Conservation (phyloP, 352 stramenopile genomes). For the Phytophthora fragariaefolia region DNA sequence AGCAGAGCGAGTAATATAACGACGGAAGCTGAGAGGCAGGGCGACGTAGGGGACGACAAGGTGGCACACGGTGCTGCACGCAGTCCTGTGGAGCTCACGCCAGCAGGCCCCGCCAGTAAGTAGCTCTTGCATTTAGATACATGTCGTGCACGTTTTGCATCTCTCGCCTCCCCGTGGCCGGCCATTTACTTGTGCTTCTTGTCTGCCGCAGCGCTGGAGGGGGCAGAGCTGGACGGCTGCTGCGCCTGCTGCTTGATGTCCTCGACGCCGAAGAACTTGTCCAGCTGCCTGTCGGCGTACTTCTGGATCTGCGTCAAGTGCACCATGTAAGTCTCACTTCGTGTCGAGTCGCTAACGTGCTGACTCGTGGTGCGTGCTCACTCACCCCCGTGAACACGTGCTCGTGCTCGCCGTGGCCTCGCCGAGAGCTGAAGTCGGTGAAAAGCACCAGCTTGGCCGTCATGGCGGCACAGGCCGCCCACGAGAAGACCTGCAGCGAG, state of each 20-base stretch:
- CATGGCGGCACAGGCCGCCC: conserved; percentile 80
- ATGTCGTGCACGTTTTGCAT: conserved; percentile 29
- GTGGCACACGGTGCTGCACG: background rate
- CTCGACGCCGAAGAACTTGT: conserved; percentile 90
- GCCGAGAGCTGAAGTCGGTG: conserved; percentile 74
- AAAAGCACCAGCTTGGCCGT: conserved; percentile 87
- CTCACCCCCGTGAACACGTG: conserved; percentile 84
- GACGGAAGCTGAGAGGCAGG: conserved; percentile 1
- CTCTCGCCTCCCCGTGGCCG: background rate
- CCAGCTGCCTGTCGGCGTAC: conserved; percentile 83
- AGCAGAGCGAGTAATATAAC: conserved; percentile 35
- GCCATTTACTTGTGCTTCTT: conserved; percentile 19
- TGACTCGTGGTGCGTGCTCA: background rate
- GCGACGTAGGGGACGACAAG: background rate
- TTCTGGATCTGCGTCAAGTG: conserved; percentile 50
- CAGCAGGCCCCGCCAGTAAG: conserved; percentile 21
- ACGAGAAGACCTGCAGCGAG: conserved; percentile 87
- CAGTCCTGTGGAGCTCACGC: conserved; percentile 6
- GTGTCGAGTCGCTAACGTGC: background rate
- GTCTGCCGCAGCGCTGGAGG: conserved; percentile 6
- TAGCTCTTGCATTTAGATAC: conserved; percentile 42
- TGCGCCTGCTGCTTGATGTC: conserved; percentile 51
- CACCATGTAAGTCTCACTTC: background rate
- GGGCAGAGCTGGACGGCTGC: conserved; percentile 1
- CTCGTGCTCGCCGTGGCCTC: conserved; percentile 53